Evolutionary conservation across 2,329 filamentous ascomycete genomes (phyloP).

Genomic region (Coniochaeta sp.): DNA sequence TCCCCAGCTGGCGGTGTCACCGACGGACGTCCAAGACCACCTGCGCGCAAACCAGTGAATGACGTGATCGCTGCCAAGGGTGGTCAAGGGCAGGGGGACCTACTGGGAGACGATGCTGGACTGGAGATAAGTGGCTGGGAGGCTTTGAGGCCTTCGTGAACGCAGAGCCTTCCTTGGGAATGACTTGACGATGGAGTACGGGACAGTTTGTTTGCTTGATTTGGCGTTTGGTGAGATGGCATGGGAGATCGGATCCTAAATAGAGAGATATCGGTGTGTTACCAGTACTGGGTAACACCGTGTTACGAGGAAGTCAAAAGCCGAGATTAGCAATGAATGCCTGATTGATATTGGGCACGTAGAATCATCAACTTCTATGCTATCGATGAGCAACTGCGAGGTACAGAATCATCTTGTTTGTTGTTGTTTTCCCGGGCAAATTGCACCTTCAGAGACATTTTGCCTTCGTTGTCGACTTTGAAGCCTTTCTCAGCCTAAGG

Average conservation of each 20-base stretch:
- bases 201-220: neutral
- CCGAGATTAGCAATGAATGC: neutral
- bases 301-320: neutral
- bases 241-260: neutral
- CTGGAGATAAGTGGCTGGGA: constrained; percentile 46
- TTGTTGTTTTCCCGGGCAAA: neutral
- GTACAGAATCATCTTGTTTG: neutral
- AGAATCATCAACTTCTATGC: neutral
- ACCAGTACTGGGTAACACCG: too few species aligned
- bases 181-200: neutral
- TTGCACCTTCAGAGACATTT: too few species aligned
- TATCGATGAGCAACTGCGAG: neutral
- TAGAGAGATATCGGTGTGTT: neutral
- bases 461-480: too few species aligned
- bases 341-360: neutral
- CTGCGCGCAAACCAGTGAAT: constrained; percentile 14
- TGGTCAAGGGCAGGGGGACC: constrained; percentile 31
- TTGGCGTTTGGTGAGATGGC: neutral
- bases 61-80: constrained; percentile 23
- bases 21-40: neutral
- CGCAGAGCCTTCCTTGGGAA: neutral
- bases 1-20: neutral
- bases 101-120: constrained; percentile 36
- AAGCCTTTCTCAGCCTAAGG: too few species aligned
- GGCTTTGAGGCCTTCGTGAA: constrained; percentile 40